Evolutionary conservation across 208 protist species (phyloP).

Genomic region (Leishmania tarentolae): DNA sequence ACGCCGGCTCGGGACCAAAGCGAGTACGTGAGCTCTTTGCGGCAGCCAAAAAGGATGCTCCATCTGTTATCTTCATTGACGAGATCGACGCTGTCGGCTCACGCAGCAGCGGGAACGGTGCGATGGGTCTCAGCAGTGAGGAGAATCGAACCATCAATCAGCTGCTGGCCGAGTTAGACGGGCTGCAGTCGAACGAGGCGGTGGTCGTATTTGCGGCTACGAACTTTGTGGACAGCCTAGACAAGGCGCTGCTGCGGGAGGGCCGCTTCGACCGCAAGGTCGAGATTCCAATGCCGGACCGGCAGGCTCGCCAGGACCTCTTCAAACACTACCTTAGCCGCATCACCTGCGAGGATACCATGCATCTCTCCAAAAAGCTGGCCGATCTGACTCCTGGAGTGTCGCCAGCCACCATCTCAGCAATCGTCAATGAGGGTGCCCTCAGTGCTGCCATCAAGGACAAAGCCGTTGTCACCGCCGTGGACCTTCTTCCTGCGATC

Average conservation of each 20-base stretch:
- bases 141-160: slow-evolving; percentile 96
- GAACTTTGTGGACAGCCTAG: slow-evolving; percentile 95
- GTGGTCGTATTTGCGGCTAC: slow-evolving; percentile 97
- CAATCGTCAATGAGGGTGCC: slow-evolving; percentile 92
- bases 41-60: slow-evolving; percentile 87
- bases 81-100: slow-evolving; percentile 97
- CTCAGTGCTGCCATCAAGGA: slow-evolving; percentile 90
- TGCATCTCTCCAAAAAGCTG: slow-evolving; percentile 38
- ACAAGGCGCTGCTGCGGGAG: slow-evolving; percentile 95
- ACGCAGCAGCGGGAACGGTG: slow-evolving; percentile 68
- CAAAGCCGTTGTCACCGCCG: slow-evolving; percentile 85
- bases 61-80: slow-evolving; percentile 98
- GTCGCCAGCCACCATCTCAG: slow-evolving; percentile 92
- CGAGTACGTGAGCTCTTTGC: slow-evolving; percentile 95
- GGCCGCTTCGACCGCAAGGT: slow-evolving; percentile 97
- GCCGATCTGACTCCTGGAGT: slow-evolving; percentile 88
- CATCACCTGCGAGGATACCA: slow-evolving; percentile 40
- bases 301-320: slow-evolving; percentile 59
- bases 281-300: slow-evolving; percentile 83
- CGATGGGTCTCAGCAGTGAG: slow-evolving; percentile 75
- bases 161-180: slow-evolving; percentile 96
- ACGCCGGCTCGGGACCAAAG: slow-evolving; percentile 96
- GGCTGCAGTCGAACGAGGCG: slow-evolving; percentile 85
- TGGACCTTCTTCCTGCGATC: slow-evolving; percentile 73
- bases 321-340: slow-evolving; percentile 78